Conservation (phyloP, 768 basidiomycete species). For the Trametes punicea region DNA sequence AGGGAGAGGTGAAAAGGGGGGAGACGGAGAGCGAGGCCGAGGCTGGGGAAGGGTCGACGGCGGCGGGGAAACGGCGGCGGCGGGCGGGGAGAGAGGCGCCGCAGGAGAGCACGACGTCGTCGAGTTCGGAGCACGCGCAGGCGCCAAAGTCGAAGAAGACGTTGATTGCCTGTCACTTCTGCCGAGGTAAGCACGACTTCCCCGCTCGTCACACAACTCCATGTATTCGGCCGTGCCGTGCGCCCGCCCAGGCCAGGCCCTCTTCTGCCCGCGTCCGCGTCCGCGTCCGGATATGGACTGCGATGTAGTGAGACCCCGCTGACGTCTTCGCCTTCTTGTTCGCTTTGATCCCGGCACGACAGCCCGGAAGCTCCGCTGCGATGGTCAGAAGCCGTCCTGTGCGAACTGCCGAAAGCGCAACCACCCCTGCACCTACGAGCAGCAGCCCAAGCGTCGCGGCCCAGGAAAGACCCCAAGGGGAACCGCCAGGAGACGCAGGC, state of each 20-base stretch:
- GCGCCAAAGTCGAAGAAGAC: constrained; percentile 41
- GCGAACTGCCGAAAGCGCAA: constrained; percentile 57
- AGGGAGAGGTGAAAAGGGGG: neutral
- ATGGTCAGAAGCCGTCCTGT: constrained; percentile 62
- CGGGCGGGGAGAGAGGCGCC: neutral
- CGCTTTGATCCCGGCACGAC: constrained; percentile 11
- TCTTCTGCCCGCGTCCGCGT: neutral
- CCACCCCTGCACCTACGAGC: constrained; percentile 51
- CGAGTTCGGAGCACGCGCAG: constrained; percentile 18
- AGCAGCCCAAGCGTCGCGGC: constrained; percentile 55
- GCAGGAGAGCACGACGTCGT: constrained; percentile 14
- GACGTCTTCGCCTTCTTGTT: neutral
- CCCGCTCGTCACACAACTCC: neutral
- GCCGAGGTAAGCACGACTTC: constrained; percentile 51
- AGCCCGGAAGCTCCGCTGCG: constrained; percentile 77
- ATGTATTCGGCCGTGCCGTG: too few species aligned
- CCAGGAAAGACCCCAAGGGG: constrained; percentile 75
- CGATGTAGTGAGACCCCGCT: constrained; percentile 1
- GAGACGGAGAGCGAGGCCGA: constrained; percentile 11
- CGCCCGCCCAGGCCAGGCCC: neutral
- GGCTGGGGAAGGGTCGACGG: neutral
- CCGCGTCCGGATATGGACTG: neutral
- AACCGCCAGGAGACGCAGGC: neutral
- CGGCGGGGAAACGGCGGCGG: constrained; percentile 1
- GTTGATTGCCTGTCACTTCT: constrained; percentile 72